Evolutionary conservation across 2,329 filamentous ascomycete species (phyloP).

Genomic region (Neofusicoccum ribis): DNA sequence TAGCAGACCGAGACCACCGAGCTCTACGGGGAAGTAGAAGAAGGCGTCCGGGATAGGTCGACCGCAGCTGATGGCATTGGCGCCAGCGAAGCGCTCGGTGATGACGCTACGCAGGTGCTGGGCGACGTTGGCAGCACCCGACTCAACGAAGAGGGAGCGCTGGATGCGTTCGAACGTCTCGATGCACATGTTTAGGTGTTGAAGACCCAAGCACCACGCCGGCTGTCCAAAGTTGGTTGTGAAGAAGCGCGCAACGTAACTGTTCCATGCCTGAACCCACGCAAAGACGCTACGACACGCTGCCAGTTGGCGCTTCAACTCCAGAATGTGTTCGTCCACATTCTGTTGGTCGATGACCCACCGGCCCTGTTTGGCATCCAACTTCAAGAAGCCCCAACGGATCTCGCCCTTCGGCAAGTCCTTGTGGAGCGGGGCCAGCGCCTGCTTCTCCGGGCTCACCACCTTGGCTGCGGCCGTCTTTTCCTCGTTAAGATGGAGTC

Average conservation of each 20-base stretch:
- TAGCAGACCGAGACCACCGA: constrained; percentile 49
- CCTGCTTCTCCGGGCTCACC: constrained; percentile 27
- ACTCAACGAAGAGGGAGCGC: constrained; percentile 47
- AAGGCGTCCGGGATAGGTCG: constrained; percentile 46
- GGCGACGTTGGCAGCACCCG: constrained; percentile 45
- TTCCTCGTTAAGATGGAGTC: constrained; percentile 58
- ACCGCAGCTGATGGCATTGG: constrained; percentile 23
- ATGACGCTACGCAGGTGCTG: constrained; percentile 51
- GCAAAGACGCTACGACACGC: constrained; percentile 57
- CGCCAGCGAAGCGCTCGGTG: constrained; percentile 39
- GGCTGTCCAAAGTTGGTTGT: constrained; percentile 58
- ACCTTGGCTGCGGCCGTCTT: constrained; percentile 58
- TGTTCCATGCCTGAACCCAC: constrained; percentile 63
- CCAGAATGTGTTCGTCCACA: constrained; percentile 60
- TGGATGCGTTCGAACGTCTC: constrained; percentile 56
- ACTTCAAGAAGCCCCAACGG: constrained; percentile 60
- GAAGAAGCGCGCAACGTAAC: constrained; percentile 59
- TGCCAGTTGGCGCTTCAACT: constrained; percentile 60
- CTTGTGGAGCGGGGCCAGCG: constrained; percentile 23
- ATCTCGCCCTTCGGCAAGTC: constrained; percentile 55
- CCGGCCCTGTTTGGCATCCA: constrained; percentile 54
- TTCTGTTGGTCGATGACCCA: constrained; percentile 62
- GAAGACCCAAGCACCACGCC: constrained; percentile 55
- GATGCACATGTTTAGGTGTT: constrained; percentile 58
- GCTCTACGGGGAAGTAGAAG: constrained; percentile 48